Conservation (phyloP, 306 rosid genomes). For the Alnus rubra region DNA sequence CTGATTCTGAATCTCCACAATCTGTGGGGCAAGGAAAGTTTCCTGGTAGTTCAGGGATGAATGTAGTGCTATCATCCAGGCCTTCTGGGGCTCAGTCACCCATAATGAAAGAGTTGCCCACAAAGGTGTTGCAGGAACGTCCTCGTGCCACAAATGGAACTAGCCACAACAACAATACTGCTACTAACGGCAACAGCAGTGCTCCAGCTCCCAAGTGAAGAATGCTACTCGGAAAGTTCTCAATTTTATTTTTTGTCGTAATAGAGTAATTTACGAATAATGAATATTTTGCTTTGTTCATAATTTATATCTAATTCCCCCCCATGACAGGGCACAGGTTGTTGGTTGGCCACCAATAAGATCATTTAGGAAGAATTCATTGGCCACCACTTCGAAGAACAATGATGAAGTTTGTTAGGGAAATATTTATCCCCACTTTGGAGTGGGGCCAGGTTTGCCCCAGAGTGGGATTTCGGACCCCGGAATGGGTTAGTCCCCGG, state of each 20-base stretch:
- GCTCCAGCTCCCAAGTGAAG: slow-evolving; percentile 76
- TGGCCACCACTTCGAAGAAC: slow-evolving; percentile 75
- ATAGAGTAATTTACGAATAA: background rate
- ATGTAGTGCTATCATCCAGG: slow-evolving; percentile 60
- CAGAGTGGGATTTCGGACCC: too few relatives aligned
- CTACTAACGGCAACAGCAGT: slow-evolving; percentile 44
- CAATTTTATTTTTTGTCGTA: background rate
- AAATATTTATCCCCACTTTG: too few relatives aligned
- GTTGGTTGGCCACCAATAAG: slow-evolving; percentile 99
- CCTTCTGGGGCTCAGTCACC: slow-evolving; percentile 60
- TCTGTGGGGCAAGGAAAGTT: slow-evolving; percentile 64
- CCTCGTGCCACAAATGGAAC: slow-evolving; percentile 57
- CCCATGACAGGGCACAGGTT: slow-evolving; percentile 80
- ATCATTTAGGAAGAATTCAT: slow-evolving; percentile 82
- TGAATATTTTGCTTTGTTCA: background rate
- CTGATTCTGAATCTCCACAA: slow-evolving; percentile 39
- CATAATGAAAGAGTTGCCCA: slow-evolving; percentile 50
- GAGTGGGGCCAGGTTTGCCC: too few relatives aligned
- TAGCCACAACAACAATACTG: slow-evolving; percentile 44
- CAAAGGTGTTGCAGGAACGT: slow-evolving; percentile 62
- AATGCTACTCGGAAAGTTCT: background rate
- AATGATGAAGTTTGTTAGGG: slow-evolving; percentile 92
- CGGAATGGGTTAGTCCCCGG: too few relatives aligned
- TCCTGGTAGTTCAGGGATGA: slow-evolving; percentile 55
- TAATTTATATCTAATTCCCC: slow-evolving; percentile 7